These are phyloP conservation scores for Favolaschia claudopus DNA, from an alignment of 768 basidiomycete genomes.

Conservation along the genomic window DNA sequence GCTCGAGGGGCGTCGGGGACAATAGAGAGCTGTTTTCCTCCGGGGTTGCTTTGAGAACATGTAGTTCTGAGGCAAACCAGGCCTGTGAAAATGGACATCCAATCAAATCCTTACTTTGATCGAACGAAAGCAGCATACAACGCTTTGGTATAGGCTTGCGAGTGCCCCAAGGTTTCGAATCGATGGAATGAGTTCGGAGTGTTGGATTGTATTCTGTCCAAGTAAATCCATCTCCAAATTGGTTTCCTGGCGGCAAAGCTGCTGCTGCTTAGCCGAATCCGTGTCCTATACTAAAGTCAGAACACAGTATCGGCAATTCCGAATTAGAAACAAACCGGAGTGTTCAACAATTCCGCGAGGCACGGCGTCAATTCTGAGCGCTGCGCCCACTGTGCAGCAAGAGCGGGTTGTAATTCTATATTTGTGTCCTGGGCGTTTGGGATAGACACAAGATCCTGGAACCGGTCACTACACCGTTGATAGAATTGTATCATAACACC, in stretches of 20 bases:
- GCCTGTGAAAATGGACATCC: constrained; percentile 50
- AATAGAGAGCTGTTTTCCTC: constrained; percentile 60
- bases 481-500: constrained; percentile 96
- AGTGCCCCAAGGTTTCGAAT: constrained; percentile 76
- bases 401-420: constrained; percentile 56
- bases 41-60: constrained; percentile 66
- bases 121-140: constrained; percentile 60
- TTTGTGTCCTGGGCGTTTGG: constrained; percentile 40
- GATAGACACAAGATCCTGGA: constrained; percentile 72
- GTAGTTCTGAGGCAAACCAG: constrained; percentile 85
- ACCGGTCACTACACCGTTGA: constrained; percentile 89
- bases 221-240: constrained; percentile 78
- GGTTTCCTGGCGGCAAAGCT: constrained; percentile 79
- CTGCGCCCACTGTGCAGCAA: constrained; percentile 87
- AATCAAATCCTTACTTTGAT: constrained; percentile 1
- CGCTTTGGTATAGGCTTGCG: constrained; percentile 83
- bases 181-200: constrained; percentile 74
- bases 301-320: background rate
- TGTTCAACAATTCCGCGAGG: constrained; percentile 67
- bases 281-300: constrained; percentile 41
- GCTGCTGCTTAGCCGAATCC: constrained; percentile 51
- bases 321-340: constrained; percentile 51
- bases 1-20: constrained; percentile 60
- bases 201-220: constrained; percentile 58
- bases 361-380: constrained; percentile 78